phyloP scores from a whole-genome alignment of 805 yeast species.

The Phaffomyces thermotolerans region DNA sequence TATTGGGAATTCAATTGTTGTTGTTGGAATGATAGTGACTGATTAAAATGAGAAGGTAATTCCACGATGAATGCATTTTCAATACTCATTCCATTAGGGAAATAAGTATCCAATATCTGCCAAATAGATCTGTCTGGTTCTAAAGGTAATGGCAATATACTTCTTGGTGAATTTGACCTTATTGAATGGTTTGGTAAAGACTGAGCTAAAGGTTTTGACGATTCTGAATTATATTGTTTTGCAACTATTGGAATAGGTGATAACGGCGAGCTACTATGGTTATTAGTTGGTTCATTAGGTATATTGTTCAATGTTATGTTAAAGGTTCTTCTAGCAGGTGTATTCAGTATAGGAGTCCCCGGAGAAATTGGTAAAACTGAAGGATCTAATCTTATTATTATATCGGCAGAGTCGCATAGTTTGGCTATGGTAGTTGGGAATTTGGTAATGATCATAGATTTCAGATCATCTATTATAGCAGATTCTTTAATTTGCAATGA shows the following conservation, averaged over 20 bases:
- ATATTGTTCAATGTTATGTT: not conserved
- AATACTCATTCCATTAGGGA: slow-evolving; percentile 62
- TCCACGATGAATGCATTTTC: slow-evolving; percentile 58
- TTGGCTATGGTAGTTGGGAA: slow-evolving; percentile 62
- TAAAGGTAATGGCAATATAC: slow-evolving; percentile 16
- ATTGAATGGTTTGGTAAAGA: slow-evolving; percentile 9
- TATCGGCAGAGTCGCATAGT: slow-evolving; percentile 62
- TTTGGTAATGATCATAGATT: slow-evolving; percentile 51
- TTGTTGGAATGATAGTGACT: not conserved
- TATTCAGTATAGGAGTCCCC: not conserved
- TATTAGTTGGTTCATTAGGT: not conserved
- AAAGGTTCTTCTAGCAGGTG: slow-evolving; percentile 5
- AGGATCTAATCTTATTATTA: slow-evolving; percentile 29
- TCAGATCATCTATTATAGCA: slow-evolving; percentile 80
- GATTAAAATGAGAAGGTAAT: slow-evolving; percentile 24
- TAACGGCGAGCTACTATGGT: slow-evolving; percentile 13
- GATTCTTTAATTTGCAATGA: slow-evolving; percentile 51
- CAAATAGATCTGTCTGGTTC: slow-evolving; percentile 61
- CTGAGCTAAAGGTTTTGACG: slow-evolving; percentile 9
- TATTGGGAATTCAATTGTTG: not conserved
- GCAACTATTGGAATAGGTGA: slow-evolving; percentile 22
- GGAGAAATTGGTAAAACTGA: not conserved
- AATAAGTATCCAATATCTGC: slow-evolving; percentile 49
- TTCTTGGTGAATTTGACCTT: slow-evolving; percentile 12
- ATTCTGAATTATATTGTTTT: slow-evolving; percentile 4